A percentile compares a stretch with the other conserved stretches of the same genome.
phyloP scores from a whole-genome alignment of 257 asterid species.

The Orobanche coerulescens region DNA sequence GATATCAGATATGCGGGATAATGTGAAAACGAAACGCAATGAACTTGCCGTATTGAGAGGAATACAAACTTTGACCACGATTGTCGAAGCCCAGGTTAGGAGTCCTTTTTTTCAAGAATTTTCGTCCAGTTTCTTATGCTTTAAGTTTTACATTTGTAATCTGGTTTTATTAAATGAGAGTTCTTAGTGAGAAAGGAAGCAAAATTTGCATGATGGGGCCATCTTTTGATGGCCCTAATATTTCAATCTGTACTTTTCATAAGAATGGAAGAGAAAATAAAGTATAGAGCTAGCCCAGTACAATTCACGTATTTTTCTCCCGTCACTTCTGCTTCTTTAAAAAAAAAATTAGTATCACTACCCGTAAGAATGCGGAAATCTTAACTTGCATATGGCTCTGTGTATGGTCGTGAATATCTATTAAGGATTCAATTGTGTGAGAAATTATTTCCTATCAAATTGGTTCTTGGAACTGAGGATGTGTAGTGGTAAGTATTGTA shows the following conservation, averaged over 20 bases:
- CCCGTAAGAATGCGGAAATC: too few species aligned
- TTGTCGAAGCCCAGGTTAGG: conserved; percentile 48
- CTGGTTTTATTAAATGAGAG: not conserved
- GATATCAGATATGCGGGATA: conserved; percentile 34
- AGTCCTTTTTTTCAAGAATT: not conserved
- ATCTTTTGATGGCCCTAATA: too few species aligned
- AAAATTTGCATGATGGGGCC: not conserved
- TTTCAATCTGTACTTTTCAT: not conserved
- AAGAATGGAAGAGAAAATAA: not conserved
- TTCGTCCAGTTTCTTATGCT: not conserved
- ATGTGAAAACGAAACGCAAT: conserved; percentile 29
- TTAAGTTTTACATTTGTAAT: not conserved
- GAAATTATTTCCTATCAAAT: too few species aligned
- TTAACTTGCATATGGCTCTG: too few species aligned
- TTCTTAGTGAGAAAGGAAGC: not conserved
- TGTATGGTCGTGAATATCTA: too few species aligned
- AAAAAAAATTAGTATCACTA: too few species aligned
- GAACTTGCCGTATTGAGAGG: conserved; percentile 36
- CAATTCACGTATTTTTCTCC: not conserved
- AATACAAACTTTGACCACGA: conserved; percentile 24
- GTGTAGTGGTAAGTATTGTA: too few species aligned
- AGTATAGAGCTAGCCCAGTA: not conserved
- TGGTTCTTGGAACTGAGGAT: too few species aligned
- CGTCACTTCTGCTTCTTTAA: not conserved
- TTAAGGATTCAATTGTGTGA: too few species aligned